Evolutionary conservation across 352 stramenopile genomes (phyloP).

Genomic region (Globisporangium parvum): DNA sequence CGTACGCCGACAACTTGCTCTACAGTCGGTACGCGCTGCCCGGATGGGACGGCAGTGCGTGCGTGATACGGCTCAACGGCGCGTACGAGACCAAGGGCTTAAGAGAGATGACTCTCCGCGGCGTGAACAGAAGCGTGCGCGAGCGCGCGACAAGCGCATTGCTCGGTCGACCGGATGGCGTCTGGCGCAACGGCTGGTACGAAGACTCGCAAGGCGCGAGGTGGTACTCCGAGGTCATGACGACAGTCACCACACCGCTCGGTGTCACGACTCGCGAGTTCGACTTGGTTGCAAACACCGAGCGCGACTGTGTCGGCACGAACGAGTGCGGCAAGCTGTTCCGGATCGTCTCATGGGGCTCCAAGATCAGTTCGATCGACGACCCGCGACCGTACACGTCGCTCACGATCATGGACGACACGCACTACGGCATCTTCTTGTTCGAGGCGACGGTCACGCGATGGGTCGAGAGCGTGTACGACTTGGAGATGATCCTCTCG

Average conservation of each 20-base stretch:
- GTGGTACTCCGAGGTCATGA: slow-evolving; percentile 5
- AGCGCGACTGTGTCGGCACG: slow-evolving; percentile 5
- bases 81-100: slow-evolving; percentile 12
- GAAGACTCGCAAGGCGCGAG: background rate
- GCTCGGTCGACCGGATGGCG: background rate
- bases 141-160: background rate
- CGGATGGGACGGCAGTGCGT: slow-evolving; percentile 23
- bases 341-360: slow-evolving; percentile 12
- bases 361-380: background rate
- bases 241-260: background rate
- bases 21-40: slow-evolving; percentile 23
- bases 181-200: slow-evolving; percentile 13
- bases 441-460: background rate
- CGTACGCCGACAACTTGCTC: slow-evolving; percentile 29
- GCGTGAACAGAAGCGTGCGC: slow-evolving; percentile 1
- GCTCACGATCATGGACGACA: slow-evolving; percentile 17
- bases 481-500: slow-evolving; percentile 28
- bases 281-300: background rate
- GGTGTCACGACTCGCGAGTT: background rate
- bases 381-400: slow-evolving; percentile 1
- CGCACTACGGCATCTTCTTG: slow-evolving; percentile 9
- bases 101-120: background rate
- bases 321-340: background rate
- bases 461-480: slow-evolving; percentile 20
- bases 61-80: slow-evolving; percentile 19